Evolutionary conservation across 2,329 filamentous ascomycete genomes (phyloP), one percentile per base, ranked within the genome.

Genomic region (Paecilomyces sp.): DNA sequence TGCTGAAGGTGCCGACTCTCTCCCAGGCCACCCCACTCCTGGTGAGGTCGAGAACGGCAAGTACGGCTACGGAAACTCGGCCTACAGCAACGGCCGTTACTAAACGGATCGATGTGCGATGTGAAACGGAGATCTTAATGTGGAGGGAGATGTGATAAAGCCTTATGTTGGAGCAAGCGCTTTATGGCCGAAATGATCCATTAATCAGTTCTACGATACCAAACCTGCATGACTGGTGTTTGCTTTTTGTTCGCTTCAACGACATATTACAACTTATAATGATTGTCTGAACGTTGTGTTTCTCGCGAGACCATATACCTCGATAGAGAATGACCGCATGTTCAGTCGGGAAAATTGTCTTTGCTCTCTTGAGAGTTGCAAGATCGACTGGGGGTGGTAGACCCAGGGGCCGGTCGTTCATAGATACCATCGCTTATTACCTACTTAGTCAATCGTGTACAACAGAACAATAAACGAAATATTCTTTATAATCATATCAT

Each of bases 1-100:
- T 5, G 65, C 33, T 18, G 65, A 58, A 30, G 66, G 59, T 1
- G 70, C 68, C 1, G 75, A 79, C 58, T 62, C 69, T 15, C 68
- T 79, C 5, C 76, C 77, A 2, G 63, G 62, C 2, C 76, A 79
- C 60, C 67, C 74, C 6, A 75, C 74, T 3, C 77, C 76, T 0
- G 61, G 61, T 1, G 77, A 78, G 50, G 66, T 77, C n/a, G 72
- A 74, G 64, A 61, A 61, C 47, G 65, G 62, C 54, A 58, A 60
- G 24, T 71, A 71, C 57, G 68, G 70, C 12, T 71, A 72, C 55
- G 69, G 69, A 13, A 67, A 65, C 58, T 72, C 70, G 2, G 69
- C 70, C 18, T 72, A 72, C 24, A 11, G 51, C 55, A 72, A 70
- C 3, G 69, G 67, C 31, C 71, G 70, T 61, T 67, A 67, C 58